These are phyloP conservation scores for Pestalotiopsis sp. DNA, from an alignment of 2,329 filamentous ascomycete species.

Conservation along the genomic window DNA sequence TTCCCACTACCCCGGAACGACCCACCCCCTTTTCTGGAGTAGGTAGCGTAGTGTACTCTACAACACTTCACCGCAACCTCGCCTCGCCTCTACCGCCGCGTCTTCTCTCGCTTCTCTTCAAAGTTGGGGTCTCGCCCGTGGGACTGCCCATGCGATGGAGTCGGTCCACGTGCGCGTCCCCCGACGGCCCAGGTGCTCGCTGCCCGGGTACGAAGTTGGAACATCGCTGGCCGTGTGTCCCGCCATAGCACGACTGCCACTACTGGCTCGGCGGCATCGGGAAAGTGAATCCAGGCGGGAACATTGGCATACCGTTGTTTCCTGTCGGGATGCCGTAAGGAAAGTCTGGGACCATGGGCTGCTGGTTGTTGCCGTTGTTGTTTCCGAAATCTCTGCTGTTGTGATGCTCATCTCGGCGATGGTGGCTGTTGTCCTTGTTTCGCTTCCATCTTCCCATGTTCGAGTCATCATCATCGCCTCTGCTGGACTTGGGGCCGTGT, in stretches of 20 bases:
- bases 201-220: not conserved
- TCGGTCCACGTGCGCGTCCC: not conserved
- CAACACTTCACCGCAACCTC: not conserved
- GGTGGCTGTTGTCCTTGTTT: conserved; percentile 21
- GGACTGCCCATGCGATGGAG: not conserved
- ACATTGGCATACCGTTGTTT: conserved; percentile 52
- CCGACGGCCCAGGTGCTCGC: not conserved
- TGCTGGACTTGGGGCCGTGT: conserved; percentile 66
- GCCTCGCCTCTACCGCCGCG: not conserved
- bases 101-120: not conserved
- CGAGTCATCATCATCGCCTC: conserved; percentile 30
- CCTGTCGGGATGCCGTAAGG: conserved; percentile 46
- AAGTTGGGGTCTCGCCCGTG: not conserved
- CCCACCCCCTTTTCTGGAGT: not conserved
- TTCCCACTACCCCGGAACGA: not conserved
- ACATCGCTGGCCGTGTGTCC: not conserved
- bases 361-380: conserved; percentile 22
- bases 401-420: conserved; percentile 18
- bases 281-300: conserved; percentile 47
- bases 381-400: conserved; percentile 24
- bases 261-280: conserved; percentile 29
- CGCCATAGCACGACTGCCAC: not conserved
- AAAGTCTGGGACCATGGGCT: conserved; percentile 36
- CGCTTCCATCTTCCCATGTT: conserved; percentile 29
- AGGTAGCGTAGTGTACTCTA: not conserved